Percentiles rank a stretch among this genome's conserved stretches.
Evolutionary conservation across 306 rosid genomes (phyloP).

Genomic region (Glycine soja): DNA sequence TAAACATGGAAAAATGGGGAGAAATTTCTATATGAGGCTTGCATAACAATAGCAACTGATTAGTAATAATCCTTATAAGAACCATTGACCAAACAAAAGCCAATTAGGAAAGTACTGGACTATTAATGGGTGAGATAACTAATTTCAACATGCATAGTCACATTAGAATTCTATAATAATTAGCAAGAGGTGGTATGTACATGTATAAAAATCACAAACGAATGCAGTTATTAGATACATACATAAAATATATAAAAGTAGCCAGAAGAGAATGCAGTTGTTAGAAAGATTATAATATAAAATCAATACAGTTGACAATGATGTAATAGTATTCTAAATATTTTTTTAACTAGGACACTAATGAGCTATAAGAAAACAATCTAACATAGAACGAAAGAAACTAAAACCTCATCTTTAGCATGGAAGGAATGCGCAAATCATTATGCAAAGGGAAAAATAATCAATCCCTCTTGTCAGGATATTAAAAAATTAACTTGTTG

Average conservation of each 20-base stretch:
- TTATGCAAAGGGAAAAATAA: conserved; percentile 1
- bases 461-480: conserved; percentile 30
- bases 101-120: too few species aligned
- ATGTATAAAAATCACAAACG: too few species aligned
- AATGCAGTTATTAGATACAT: background rate
- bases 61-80: too few species aligned
- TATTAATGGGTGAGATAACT: too few species aligned
- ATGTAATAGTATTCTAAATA: conserved; percentile 4
- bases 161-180: conserved; percentile 21
- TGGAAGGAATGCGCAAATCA: conserved; percentile 38
- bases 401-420: conserved; percentile 18
- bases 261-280: background rate
- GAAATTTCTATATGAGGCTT: too few species aligned
- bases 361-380: conserved; percentile 32
- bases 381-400: conserved; percentile 10
- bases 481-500: conserved; percentile 8
- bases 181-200: too few species aligned
- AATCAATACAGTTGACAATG: conserved; percentile 6
- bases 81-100: too few species aligned
- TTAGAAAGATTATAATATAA: conserved; percentile 4
- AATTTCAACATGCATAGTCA: conserved; percentile 19
- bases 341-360: background rate
- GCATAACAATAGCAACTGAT: too few species aligned
- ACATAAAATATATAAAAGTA: background rate
- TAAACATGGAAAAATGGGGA: background rate